Conservation (phyloP, 2,329 filamentous ascomycete genomes). For the Ophiostoma triangulosporum region DNA sequence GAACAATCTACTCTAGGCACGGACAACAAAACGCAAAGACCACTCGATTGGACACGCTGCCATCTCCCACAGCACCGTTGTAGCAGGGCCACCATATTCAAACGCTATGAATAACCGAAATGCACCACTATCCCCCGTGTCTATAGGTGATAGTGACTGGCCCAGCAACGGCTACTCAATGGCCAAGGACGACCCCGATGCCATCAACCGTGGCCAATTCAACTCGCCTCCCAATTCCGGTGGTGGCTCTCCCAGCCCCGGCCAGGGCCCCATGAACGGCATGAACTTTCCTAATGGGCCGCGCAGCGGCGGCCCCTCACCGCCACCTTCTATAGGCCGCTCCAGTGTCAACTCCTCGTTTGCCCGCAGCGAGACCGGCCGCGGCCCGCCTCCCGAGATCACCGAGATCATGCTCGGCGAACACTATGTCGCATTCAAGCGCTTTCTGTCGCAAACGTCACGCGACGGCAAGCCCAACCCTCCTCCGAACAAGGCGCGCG, state of each 20-base stretch:
- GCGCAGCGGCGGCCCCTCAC: slow-evolving; percentile 55
- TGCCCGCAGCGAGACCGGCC: slow-evolving; percentile 51
- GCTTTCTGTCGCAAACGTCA: slow-evolving; percentile 55
- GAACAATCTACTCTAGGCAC: neutral
- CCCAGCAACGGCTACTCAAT: slow-evolving; percentile 49
- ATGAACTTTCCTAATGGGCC: slow-evolving; percentile 39
- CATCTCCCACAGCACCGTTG: neutral
- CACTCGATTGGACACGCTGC: neutral
- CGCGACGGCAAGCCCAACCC: slow-evolving; percentile 63
- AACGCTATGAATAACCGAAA: slow-evolving; percentile 56
- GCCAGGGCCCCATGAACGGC: slow-evolving; percentile 39
- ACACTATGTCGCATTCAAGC: slow-evolving; percentile 69
- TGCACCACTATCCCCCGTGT: slow-evolving; percentile 70
- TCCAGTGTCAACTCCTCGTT: slow-evolving; percentile 64
- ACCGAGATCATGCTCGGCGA: slow-evolving; percentile 53
- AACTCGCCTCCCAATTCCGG: slow-evolving; percentile 58
- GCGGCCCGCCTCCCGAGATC: slow-evolving; percentile 45
- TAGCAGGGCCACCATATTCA: neutral
- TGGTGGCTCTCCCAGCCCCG: slow-evolving; percentile 36
- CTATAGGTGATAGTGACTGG: slow-evolving; percentile 74
- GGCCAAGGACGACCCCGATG: slow-evolving; percentile 39
- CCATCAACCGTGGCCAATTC: slow-evolving; percentile 43
- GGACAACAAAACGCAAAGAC: neutral
- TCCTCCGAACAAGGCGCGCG: slow-evolving; percentile 76
- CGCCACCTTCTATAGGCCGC: slow-evolving; percentile 74